Evolutionary conservation across 208 protist species (phyloP), one percentile per base, ranked within the genome.

Genomic region (Acanthamoeba divionensis): DNA sequence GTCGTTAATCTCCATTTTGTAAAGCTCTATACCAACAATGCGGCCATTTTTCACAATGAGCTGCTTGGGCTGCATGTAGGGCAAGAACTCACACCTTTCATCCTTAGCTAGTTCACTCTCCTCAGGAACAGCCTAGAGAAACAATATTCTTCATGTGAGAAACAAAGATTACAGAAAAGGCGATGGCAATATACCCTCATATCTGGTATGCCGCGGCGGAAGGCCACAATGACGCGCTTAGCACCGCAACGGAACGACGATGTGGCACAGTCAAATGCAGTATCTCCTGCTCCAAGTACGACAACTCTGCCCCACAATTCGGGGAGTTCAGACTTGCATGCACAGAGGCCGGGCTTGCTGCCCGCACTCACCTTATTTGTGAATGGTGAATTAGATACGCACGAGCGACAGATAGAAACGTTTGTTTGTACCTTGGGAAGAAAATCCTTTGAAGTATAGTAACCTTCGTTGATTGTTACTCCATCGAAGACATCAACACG

Each of bases 201-300:
- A 79, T 97, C 96, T n/a, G 55, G 55, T 50, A 96, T 94, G 36
- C 90, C 96, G 57, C 93, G 63, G 62, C 96, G 83, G 90, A 97
- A 97, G 26, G 91, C 89, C 26, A 98, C 63, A 21, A 89, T 93
- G 0, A 98, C 97, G 41, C 94, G 83, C 0, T 41, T 38, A 7
- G 95, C 96, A 29, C 96, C 97, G 93, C 95, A 97, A 29, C 96
- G 65, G 55, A 96, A 92, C 0, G 93, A 95, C 29, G 86, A 92
- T 10, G 95, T 96, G 0, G 96, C 95, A 77, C 95, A 97, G 92
- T 98, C 97, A n/a, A 96, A 94, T 12, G 97, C 97, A 2, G 96
- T 97, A 92, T 98, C 97, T 44, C 97, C 97, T 65, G 96, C 96
- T 52, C 97, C 97, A 12, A 98, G 82, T 12, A 98, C 96, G 24